These are phyloP conservation scores for Lactarius hatsudake DNA, from an alignment of 768 basidiomycete genomes.

Conservation along the genomic window DNA sequence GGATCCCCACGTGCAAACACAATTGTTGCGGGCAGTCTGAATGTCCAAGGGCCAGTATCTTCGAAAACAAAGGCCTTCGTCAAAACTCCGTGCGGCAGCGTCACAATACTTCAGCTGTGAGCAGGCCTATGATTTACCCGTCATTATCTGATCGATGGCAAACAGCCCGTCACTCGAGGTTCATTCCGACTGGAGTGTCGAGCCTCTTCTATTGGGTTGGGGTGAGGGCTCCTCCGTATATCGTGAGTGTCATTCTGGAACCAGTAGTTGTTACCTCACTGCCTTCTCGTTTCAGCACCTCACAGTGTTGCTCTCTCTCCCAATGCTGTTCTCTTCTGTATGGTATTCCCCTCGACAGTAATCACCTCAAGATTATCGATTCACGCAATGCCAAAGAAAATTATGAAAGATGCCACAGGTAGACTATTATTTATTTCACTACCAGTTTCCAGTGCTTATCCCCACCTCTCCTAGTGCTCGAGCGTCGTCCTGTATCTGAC, in stretches of 20 bases:
- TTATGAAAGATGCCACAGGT: neutral
- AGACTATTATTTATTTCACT: conserved; percentile 20
- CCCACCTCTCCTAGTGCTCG: conserved; percentile 3
- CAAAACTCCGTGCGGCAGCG: conserved; percentile 13
- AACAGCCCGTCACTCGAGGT: conserved; percentile 18
- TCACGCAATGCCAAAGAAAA: conserved; percentile 20
- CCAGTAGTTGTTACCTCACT: neutral
- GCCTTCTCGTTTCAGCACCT: conserved; percentile 47
- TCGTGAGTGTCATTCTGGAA: conserved; percentile 8
- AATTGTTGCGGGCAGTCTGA: conserved; percentile 20
- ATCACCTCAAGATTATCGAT: conserved; percentile 18
- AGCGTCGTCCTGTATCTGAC: conserved; percentile 24
- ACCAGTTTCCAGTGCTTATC: conserved; percentile 3
- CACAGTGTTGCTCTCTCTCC: conserved; percentile 54
- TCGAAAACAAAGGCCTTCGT: conserved; percentile 3
- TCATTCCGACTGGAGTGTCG: conserved; percentile 18
- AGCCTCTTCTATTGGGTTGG: conserved; percentile 21
- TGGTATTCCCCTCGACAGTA: conserved; percentile 37
- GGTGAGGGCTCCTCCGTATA: conserved; percentile 18
- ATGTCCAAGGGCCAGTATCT: conserved; percentile 3
- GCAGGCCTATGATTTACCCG: neutral
- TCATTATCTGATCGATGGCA: neutral
- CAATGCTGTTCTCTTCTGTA: conserved; percentile 55
- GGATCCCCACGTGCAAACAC: conserved; percentile 14
- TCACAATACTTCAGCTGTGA: conserved; percentile 21